Evolutionary conservation across 306 rosid genomes (phyloP).

Genomic region (Lupinus albus): DNA sequence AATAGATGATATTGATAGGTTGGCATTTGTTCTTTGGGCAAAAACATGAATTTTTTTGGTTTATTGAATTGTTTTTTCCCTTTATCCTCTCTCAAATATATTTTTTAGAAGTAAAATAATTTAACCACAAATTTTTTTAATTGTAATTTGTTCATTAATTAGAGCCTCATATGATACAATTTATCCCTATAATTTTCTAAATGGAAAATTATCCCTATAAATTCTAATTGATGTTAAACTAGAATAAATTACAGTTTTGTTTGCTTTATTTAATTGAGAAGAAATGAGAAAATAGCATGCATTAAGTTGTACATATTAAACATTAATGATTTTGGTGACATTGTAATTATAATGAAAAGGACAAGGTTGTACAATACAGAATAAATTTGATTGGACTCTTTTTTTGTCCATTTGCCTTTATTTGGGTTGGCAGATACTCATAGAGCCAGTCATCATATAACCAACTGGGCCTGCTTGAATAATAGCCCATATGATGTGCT

Average conservation of each 20-base stretch:
- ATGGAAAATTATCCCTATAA: no score
- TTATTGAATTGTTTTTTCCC: no score
- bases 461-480: slow-evolving; percentile 4
- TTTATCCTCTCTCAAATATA: no score
- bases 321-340: not conserved
- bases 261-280: no score
- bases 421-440: not conserved
- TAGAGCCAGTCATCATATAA: no score
- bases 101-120: not conserved
- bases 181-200: not conserved
- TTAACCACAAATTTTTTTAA: not conserved
- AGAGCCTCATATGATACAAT: not conserved
- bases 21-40: slow-evolving; percentile 12
- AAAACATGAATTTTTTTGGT: slow-evolving; percentile 15
- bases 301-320: no score
- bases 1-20: no score
- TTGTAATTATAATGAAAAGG: not conserved
- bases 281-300: no score
- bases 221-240: no score
- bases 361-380: not conserved
- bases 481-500: no score
- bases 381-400: no score
- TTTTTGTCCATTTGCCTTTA: not conserved
- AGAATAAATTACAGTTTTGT: no score
- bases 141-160: not conserved